Conservation (phyloP, 2,329 filamentous ascomycete genomes). For the Clonostachys solani region DNA sequence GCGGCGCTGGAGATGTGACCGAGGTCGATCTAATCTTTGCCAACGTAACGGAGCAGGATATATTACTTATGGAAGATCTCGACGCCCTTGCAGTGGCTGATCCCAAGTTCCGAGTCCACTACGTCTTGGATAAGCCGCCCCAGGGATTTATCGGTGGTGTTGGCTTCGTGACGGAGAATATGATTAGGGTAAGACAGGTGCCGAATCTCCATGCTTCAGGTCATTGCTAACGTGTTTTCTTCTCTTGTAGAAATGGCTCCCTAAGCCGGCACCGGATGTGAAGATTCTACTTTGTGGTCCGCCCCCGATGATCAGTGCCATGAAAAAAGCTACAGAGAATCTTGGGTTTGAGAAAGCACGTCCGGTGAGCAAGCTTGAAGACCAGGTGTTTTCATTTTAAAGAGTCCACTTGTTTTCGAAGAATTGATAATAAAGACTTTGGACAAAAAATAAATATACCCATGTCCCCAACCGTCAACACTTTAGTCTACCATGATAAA, state of each 20-base stretch:
- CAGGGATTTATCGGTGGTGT: constrained; percentile 88
- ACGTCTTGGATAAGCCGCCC: constrained; percentile 94
- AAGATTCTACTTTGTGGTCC: constrained; percentile 95
- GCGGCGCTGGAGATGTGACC: background rate
- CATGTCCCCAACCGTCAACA: too few relatives aligned
- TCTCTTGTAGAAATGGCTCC: constrained; percentile 62
- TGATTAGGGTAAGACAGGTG: constrained; percentile 69
- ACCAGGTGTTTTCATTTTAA: constrained; percentile 94
- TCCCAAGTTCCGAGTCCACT: constrained; percentile 79
- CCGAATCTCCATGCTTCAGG: too few relatives aligned
- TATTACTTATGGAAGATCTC: background rate
- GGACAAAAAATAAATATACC: too few relatives aligned
- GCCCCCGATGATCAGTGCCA: constrained; percentile 91
- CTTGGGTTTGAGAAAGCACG: constrained; percentile 89
- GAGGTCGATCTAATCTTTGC: background rate
- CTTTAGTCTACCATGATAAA: too few relatives aligned
- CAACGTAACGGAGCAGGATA: background rate
- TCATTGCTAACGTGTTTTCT: too few relatives aligned
- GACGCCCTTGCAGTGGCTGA: constrained; percentile 55
- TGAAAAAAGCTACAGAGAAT: constrained; percentile 92
- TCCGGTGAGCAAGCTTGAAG: constrained; percentile 94
- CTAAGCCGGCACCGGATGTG: constrained; percentile 78
- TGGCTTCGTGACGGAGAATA: constrained; percentile 91
- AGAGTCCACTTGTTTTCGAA: too few relatives aligned
- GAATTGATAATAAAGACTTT: too few relatives aligned